Base-by-base conservation (phyloP, 2,329 filamentous ascomycete species). In the Xylaria polymorpha region DNA sequence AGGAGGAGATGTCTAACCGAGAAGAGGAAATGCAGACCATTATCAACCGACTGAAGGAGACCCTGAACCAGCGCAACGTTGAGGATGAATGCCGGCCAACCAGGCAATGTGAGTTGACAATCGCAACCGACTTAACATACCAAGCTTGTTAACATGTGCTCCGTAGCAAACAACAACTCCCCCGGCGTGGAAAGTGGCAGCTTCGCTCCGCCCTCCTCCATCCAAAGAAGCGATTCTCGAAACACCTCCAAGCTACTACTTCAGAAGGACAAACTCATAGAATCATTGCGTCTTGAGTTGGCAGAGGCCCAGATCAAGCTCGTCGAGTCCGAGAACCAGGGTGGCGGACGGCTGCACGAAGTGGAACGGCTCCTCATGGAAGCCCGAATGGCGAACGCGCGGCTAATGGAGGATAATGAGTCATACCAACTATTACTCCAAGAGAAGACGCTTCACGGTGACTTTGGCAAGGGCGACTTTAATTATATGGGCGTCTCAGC, bases 351-450 rank as follows among this genome's bases (percentile, higher is more conserved):
- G 35, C 84, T 97, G 77, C 92, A 93, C 73, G 94, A 97, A 80
- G 88, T 98, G n/a, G 94, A 98, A 82, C 91, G 92, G 75, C 89
- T 93, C 72, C 87, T 98, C 61, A 90, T 98, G 82, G 95, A 98
- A 78, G 91, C 94, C 46, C 93, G 94, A 76, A 96, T 98, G 92
- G 92, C 94, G 74, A 99, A 98, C 78, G 96, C 96, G 66, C 90
- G 94, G 55, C 85, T 99, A 71, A 96, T 98, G 92, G 96, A 99
- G 82, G 96, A 99, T 81, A 98, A 98, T 77, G 96, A 99, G 82
- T 97, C 94, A 82, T 99, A 97, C 81, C 95, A 98, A 81, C 87
- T 98, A 44, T 89, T 99, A 20, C 89, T 99, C 29, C 94, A 94
- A 77, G 94, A 98, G 81, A 95, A 94, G 85, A 98, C 96, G 1